A percentile compares a stretch with the other conserved stretches of the same genome.
phyloP scores from a whole-genome alignment of 1,139 yeast genomes.

The Yamadazyma dushanensis region DNA sequence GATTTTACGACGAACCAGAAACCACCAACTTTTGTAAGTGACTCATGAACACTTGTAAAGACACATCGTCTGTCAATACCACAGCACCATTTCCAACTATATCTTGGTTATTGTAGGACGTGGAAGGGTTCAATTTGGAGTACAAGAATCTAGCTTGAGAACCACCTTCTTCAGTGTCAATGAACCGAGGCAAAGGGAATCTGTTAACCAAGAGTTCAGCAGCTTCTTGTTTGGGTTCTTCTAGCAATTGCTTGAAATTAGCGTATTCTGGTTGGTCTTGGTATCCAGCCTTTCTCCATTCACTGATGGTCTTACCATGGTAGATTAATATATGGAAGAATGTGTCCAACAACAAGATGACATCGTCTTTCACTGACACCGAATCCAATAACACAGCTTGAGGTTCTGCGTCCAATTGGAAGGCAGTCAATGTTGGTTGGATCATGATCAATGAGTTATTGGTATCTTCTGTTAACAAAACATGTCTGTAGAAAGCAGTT shows the following conservation, averaged over 20 bases:
- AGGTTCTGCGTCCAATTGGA: constrained; percentile 77
- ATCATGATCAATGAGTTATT: constrained; percentile 95
- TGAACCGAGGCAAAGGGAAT: constrained; percentile 46
- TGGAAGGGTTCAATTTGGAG: constrained; percentile 91
- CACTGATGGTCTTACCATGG: constrained; percentile 93
- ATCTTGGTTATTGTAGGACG: constrained; percentile 68
- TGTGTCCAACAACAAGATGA: constrained; percentile 85
- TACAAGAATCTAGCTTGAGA: constrained; percentile 96
- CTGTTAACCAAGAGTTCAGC: constrained; percentile 88
- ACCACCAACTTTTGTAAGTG: constrained; percentile 86
- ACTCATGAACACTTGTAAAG: constrained; percentile 87
- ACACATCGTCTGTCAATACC: constrained; percentile 93
- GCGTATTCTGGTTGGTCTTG: constrained; percentile 90
- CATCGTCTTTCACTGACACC: constrained; percentile 86
- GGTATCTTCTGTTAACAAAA: constrained; percentile 86
- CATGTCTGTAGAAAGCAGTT: constrained; percentile 95
- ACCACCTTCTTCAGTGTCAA: constrained; percentile 96
- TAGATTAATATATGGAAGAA: constrained; percentile 94
- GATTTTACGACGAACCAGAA: constrained; percentile 38
- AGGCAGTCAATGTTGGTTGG: constrained; percentile 91
- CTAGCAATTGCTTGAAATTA: constrained; percentile 81
- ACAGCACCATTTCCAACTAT: constrained; percentile 63
- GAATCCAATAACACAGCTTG: constrained; percentile 94
- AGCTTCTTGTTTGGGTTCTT: constrained; percentile 90
- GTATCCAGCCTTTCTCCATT: constrained; percentile 95